These are phyloP conservation scores for Lagerstroemia speciosa DNA, from an alignment of 345 rosid genomes.

Conservation along the genomic window DNA sequence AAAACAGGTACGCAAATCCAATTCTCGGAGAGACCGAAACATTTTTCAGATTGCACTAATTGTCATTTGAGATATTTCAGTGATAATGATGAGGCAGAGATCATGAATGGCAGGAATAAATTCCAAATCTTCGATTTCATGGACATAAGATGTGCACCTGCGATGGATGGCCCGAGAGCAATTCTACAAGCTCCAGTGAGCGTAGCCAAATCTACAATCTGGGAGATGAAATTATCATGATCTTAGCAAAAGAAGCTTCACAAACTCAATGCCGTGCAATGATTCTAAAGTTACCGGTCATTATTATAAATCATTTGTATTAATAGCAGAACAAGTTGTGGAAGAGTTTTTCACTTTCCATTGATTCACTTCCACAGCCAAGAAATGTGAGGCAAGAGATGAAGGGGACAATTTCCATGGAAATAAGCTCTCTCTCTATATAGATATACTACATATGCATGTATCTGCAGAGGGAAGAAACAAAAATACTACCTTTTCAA, in stretches of 20 bases:
- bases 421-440: too few species aligned
- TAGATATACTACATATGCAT: too few species aligned
- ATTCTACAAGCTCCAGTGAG: constrained; percentile 81
- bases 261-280: too few species aligned
- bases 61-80: background rate
- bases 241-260: too few species aligned
- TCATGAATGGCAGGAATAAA: background rate
- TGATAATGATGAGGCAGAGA: too few species aligned
- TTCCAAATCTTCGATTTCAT: background rate
- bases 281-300: background rate
- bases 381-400: too few species aligned
- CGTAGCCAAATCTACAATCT: constrained; percentile 89
- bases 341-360: background rate
- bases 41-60: background rate
- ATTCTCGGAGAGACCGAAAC: background rate
- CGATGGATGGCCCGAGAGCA: constrained; percentile 92
- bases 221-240: constrained; percentile 11
- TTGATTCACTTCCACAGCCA: background rate
- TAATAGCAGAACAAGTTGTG: background rate
- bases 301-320: background rate
- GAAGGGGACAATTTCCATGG: too few species aligned
- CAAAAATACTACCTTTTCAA: constrained; percentile 58
- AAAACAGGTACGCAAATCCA: background rate
- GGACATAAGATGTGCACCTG: constrained; percentile 36
- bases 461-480: too few species aligned